These are phyloP conservation scores for Raffaelea ambrosiae DNA, from an alignment of 2,329 filamentous ascomycete species.

Conservation along the genomic window DNA sequence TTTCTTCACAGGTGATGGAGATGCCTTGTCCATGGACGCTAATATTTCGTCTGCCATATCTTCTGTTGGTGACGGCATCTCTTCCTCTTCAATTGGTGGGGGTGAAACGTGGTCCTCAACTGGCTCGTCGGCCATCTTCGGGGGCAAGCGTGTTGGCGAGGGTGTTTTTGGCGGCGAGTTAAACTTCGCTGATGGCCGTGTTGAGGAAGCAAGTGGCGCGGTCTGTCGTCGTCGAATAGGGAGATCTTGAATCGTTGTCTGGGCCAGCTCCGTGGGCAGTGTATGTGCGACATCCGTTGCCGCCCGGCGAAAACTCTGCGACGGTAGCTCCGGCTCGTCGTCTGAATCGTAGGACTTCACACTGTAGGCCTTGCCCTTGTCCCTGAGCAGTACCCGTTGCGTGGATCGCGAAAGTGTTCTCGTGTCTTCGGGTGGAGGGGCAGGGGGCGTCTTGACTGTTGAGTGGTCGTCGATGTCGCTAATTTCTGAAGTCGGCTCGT, in stretches of 20 bases:
- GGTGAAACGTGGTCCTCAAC: no score
- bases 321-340: slow-evolving; percentile 6
- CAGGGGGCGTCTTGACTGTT: background rate
- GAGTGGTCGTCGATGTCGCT: slow-evolving; percentile 44
- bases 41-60: slow-evolving; percentile 48
- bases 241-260: no score
- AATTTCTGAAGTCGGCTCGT: slow-evolving; percentile 37
- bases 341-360: slow-evolving; percentile 10
- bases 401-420: background rate
- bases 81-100: no score
- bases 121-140: no score
- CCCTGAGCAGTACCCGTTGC: slow-evolving; percentile 5
- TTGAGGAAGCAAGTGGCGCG: no score
- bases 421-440: background rate
- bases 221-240: no score
- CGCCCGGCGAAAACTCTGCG: background rate
- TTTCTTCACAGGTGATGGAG: slow-evolving; percentile 50
- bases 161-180: background rate
- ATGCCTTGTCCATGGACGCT: slow-evolving; percentile 43
- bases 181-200: background rate
- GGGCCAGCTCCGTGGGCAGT: no score
- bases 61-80: slow-evolving; percentile 33
- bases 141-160: background rate
- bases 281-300: no score
- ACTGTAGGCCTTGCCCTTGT: slow-evolving; percentile 12